A percentile compares a stretch with the other conserved stretches of the same genome.
These are phyloP conservation scores for Alternaria solani DNA, from an alignment of 2,329 filamentous ascomycete genomes.

Conservation along the genomic window DNA sequence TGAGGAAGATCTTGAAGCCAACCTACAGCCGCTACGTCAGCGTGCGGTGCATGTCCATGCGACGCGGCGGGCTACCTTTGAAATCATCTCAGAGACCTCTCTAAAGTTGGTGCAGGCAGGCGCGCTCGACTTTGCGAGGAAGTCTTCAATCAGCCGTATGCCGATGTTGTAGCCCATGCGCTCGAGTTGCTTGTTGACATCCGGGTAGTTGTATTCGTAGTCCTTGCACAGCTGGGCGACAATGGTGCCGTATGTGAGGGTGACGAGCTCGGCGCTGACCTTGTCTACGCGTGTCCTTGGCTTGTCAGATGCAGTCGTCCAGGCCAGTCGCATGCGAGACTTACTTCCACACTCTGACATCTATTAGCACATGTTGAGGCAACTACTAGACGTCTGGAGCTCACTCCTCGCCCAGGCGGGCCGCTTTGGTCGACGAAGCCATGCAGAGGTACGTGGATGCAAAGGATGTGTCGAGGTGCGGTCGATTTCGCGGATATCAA, in stretches of 20 bases:
- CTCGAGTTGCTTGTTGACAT: constrained; percentile 97
- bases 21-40: constrained; percentile 64
- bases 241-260: constrained; percentile 96
- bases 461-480: neutral
- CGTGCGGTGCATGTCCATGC: neutral
- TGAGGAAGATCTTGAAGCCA: constrained; percentile 98
- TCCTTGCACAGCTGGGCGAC: constrained; percentile 97
- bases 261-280: constrained; percentile 96
- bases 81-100: constrained; percentile 96
- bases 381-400: constrained; percentile 45
- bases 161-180: constrained; percentile 99
- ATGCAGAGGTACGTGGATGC: constrained; percentile 19
- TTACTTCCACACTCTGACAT: constrained; percentile 88
- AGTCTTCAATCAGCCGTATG: constrained; percentile 94
- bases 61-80: constrained; percentile 67
- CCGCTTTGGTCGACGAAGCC: constrained; percentile 68
- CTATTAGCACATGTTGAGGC: constrained; percentile 43
- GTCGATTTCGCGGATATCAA: constrained; percentile 14
- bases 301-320: constrained; percentile 31
- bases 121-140: constrained; percentile 92
- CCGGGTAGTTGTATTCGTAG: constrained; percentile 89
- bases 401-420: constrained; percentile 78
- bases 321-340: constrained; percentile 46
- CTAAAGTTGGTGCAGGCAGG: constrained; percentile 90
- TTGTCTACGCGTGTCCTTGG: constrained; percentile 91